Evolutionary conservation across 2,329 filamentous ascomycete species (phyloP).

Genomic region (Hymenoscyphus scutula): DNA sequence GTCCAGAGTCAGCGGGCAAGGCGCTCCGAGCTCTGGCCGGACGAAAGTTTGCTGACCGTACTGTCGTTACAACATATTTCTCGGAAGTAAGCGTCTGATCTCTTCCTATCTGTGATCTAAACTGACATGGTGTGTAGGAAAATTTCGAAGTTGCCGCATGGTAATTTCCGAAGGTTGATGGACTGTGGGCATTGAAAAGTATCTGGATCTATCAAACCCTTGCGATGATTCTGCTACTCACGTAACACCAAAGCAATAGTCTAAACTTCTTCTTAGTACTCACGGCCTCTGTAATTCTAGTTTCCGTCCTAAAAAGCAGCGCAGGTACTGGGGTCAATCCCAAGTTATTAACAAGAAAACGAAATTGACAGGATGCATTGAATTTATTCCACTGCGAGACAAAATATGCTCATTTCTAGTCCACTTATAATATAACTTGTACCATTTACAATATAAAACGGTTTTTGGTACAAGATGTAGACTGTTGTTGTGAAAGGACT

Average conservation of each 20-base stretch:
- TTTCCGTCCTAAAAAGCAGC: constrained; percentile 11
- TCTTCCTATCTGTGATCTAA: constrained; percentile 2
- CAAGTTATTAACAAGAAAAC: constrained; percentile 1
- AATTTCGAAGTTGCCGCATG: constrained; percentile 69
- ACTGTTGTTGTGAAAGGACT: neutral
- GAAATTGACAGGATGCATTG: constrained; percentile 2
- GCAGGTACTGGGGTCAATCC: neutral
- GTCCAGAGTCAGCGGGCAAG: constrained; percentile 72
- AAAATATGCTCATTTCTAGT: neutral
- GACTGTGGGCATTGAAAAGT: neutral
- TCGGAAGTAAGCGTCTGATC: constrained; percentile 64
- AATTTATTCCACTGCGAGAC: neutral
- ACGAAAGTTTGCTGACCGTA: constrained; percentile 92
- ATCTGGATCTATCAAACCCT: neutral
- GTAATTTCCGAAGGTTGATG: constrained; percentile 26
- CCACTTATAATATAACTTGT: neutral
- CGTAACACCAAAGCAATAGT: neutral
- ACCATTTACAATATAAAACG: neutral
- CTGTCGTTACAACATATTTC: constrained; percentile 95
- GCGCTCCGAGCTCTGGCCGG: constrained; percentile 89
- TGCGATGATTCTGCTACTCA: neutral
- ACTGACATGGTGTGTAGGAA: constrained; percentile 57
- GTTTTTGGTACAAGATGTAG: neutral
- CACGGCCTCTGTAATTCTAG: constrained; percentile 17
- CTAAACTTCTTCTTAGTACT: constrained; percentile 3